A percentile compares a stretch with the other conserved stretches of the same genome.
phyloP scores from a whole-genome alignment of 2,329 filamentous ascomycete species.

The Neopestalotiopsis sp. region DNA sequence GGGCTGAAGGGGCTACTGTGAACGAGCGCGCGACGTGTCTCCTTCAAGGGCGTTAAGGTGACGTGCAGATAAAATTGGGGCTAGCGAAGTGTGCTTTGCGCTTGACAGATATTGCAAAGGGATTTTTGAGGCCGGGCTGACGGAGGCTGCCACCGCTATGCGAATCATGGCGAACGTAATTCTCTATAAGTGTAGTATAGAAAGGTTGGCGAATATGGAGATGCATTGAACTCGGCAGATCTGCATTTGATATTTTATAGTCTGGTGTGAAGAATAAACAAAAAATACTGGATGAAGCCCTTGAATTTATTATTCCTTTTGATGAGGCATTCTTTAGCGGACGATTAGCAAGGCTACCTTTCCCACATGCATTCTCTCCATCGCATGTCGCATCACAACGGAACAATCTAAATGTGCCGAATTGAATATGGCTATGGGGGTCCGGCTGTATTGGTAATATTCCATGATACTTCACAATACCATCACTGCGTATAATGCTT shows the following conservation, averaged over 20 bases:
- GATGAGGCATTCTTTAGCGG: neutral
- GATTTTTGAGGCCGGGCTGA: neutral
- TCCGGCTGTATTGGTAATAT: no score
- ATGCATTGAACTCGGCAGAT: neutral
- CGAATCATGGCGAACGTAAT: neutral
- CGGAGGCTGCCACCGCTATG: neutral
- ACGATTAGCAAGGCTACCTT: no score
- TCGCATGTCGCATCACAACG: no score
- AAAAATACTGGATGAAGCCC: neutral
- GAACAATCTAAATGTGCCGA: no score
- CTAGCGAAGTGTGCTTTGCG: neutral
- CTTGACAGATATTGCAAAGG: neutral
- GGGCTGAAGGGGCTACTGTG: neutral
- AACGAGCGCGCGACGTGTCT: neutral
- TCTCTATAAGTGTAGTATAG: constrained; percentile 14
- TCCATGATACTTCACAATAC: no score
- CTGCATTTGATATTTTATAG: neutral
- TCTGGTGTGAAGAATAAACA: neutral
- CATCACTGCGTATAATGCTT: no score
- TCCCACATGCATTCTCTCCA: no score
- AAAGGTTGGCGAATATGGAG: constrained; percentile 1
- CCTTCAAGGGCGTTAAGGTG: neutral
- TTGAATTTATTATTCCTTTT: neutral
- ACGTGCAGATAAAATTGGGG: neutral
- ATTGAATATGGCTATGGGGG: no score